A percentile compares a stretch with the other conserved stretches of the same genome.
Evolutionary conservation across 345 rosid species (phyloP).

Genomic region (Geranium rotundifolium): DNA sequence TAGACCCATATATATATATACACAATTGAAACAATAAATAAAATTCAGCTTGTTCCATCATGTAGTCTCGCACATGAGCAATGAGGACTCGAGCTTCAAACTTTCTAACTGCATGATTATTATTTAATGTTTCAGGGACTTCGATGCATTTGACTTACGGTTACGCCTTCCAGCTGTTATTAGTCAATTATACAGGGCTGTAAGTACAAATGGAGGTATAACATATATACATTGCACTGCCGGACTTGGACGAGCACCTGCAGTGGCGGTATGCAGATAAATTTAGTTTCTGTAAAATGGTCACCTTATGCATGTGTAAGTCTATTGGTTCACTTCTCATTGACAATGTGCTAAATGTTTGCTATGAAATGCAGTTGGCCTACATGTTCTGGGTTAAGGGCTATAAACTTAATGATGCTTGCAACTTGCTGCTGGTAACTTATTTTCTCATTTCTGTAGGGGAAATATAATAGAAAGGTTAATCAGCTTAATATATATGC

Average conservation of each 20-base stretch:
- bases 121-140: slow-evolving; percentile 60
- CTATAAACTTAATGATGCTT: slow-evolving; percentile 73
- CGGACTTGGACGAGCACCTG: slow-evolving; percentile 98
- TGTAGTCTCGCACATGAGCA: neutral
- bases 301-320: neutral
- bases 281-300: slow-evolving; percentile 6
- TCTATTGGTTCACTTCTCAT: slow-evolving; percentile 5
- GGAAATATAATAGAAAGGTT: neutral
- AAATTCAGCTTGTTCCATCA: too few species aligned
- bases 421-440: slow-evolving; percentile 61
- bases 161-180: slow-evolving; percentile 85
- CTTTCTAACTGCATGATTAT: neutral
- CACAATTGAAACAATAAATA: too few species aligned
- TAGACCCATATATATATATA: neutral
- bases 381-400: slow-evolving; percentile 96
- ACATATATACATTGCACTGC: slow-evolving; percentile 96
- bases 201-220: slow-evolving; percentile 71
- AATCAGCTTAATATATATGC: too few species aligned
- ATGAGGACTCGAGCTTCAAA: neutral
- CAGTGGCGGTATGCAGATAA: slow-evolving; percentile 54
- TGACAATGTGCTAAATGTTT: slow-evolving; percentile 6
- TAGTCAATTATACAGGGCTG: slow-evolving; percentile 55
- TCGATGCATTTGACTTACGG: slow-evolving; percentile 87
- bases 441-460: neutral
- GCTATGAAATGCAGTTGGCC: slow-evolving; percentile 50